A percentile compares a stretch with the other conserved stretches of the same genome.
Conservation (phyloP, 23 red algal species). For the Chondrus crispus region DNA sequence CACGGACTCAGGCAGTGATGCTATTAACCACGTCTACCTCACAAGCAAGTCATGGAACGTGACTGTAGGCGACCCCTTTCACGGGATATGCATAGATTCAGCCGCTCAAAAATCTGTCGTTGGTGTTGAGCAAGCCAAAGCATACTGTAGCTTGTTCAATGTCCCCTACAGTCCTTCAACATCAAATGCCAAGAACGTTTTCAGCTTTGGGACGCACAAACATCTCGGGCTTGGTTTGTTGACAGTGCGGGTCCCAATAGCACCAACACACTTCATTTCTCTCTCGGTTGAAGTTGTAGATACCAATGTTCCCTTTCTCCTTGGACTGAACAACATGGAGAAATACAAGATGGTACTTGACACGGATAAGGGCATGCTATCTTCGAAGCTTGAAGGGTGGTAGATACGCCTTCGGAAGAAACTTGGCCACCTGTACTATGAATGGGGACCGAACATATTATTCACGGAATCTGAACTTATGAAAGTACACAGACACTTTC, state of each 20-base stretch:
- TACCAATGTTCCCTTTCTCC: background rate
- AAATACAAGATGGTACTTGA: background rate
- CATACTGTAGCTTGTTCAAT: background rate
- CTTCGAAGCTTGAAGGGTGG: background rate
- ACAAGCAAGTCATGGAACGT: background rate
- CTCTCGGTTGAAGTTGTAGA: background rate
- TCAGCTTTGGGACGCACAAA: background rate
- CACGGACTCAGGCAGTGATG: background rate
- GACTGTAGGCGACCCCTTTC: background rate
- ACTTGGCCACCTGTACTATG: background rate
- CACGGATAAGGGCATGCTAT: background rate
- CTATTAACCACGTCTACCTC: background rate
- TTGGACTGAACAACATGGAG: background rate
- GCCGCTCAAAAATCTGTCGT: slow-evolving; percentile 21
- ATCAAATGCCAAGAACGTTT: background rate
- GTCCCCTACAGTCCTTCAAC: background rate
- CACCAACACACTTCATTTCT: background rate
- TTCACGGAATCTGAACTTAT: background rate
- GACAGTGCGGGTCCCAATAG: background rate
- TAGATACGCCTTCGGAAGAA: background rate
- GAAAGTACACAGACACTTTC: slow-evolving; percentile 7
- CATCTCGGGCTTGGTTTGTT: background rate
- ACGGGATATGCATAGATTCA: background rate
- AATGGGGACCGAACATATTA: background rate
- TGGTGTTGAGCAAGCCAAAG: slow-evolving; percentile 2